Conservation (phyloP, 257 asterid species). For the Primulina eburnea region DNA sequence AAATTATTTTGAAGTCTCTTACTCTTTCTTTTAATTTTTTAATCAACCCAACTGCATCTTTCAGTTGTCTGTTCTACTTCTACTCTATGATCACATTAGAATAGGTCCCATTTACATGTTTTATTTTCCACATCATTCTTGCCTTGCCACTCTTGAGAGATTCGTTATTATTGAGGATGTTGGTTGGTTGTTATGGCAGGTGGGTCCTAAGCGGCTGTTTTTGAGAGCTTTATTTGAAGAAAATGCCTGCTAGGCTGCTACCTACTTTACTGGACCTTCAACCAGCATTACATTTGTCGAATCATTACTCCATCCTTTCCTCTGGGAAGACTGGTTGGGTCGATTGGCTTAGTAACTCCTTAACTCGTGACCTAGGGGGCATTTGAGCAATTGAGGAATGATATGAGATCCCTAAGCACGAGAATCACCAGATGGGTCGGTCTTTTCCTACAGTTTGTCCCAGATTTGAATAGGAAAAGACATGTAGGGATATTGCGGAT, state of each 20-base stretch:
- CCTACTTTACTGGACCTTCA: no score
- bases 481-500: background rate
- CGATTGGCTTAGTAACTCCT: no score
- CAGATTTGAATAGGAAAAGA: background rate
- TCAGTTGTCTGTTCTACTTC: background rate
- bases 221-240: no score
- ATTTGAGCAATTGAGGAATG: no score
- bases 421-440: no score
- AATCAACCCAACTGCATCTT: background rate
- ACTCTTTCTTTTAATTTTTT: background rate
- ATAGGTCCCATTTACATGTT: background rate
- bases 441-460: no score
- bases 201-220: conserved; percentile 1
- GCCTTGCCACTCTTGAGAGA: background rate
- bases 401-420: no score
- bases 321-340: no score
- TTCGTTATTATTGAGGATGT: background rate
- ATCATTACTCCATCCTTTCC: no score
- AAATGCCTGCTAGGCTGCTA: no score
- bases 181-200: background rate
- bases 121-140: background rate
- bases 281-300: no score
- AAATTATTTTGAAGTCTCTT: background rate
- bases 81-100: background rate
- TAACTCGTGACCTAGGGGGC: no score